Evolutionary conservation across 805 yeast genomes (phyloP).

Genomic region (Ogataea chonburiensis): DNA sequence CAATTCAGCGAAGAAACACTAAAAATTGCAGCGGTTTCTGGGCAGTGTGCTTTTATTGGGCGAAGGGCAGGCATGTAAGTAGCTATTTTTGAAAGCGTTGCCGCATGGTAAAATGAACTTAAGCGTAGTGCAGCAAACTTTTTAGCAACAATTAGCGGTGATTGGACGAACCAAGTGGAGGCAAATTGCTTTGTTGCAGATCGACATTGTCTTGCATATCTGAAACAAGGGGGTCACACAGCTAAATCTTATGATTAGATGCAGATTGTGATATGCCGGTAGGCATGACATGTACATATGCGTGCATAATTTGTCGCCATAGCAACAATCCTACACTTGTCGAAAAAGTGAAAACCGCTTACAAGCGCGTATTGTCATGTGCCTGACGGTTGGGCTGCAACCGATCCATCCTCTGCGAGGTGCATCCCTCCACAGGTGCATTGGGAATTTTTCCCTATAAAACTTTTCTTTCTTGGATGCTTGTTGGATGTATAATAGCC

Average conservation of each 20-base stretch:
- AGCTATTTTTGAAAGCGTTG: conserved; percentile 1
- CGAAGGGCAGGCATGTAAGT: conserved; percentile 5
- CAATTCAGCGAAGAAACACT: conserved; percentile 6
- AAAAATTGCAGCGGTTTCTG: conserved; percentile 6
- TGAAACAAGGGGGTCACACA: neutral
- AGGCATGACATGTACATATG: neutral
- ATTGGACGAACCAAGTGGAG: neutral
- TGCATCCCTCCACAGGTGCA: conserved; percentile 2
- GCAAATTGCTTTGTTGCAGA: neutral
- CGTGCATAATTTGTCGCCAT: neutral
- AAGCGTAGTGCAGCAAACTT: conserved; percentile 1
- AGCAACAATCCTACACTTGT: neutral
- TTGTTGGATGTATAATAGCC: conserved; percentile 4
- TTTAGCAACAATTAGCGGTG: conserved; percentile 3
- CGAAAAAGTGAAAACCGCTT: neutral
- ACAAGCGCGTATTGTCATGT: neutral
- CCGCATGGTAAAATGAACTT: neutral
- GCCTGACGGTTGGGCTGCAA: conserved; percentile 7
- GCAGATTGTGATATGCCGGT: too few species aligned
- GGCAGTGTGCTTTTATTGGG: conserved; percentile 7
- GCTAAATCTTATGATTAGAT: too few species aligned
- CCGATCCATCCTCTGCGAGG: neutral
- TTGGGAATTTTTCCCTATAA: conserved; percentile 1
- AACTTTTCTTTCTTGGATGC: conserved; percentile 1
- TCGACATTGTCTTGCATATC: neutral